These are phyloP conservation scores for Paecilomyces niveus DNA, from an alignment of 2,329 filamentous ascomycete species.

Conservation along the genomic window DNA sequence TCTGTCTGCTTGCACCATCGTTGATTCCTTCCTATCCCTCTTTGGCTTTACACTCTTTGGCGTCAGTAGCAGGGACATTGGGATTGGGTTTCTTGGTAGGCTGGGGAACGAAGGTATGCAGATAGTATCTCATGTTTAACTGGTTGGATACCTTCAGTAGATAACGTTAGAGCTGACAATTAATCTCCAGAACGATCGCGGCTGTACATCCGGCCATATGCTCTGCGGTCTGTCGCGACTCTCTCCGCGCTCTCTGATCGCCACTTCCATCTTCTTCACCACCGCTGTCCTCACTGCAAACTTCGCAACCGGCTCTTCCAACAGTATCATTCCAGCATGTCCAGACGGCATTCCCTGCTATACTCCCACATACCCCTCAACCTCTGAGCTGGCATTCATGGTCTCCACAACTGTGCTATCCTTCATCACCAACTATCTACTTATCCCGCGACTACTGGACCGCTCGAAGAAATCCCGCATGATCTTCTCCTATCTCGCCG, in stretches of 20 bases:
- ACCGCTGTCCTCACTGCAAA: slow-evolving; percentile 39
- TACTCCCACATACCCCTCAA: slow-evolving; percentile 36
- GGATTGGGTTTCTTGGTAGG: slow-evolving; percentile 41
- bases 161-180: background rate
- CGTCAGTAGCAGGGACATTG: slow-evolving; percentile 30
- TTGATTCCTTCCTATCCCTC: slow-evolving; percentile 38
- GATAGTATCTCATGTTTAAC: background rate
- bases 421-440: slow-evolving; percentile 23
- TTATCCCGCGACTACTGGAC: slow-evolving; percentile 23
- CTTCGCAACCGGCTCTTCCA: slow-evolving; percentile 15
- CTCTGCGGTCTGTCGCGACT: slow-evolving; percentile 46
- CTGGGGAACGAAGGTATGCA: slow-evolving; percentile 46
- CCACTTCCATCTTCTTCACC: slow-evolving; percentile 39
- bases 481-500: slow-evolving; percentile 38
- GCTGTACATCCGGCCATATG: slow-evolving; percentile 52
- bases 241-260: slow-evolving; percentile 43
- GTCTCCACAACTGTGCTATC: slow-evolving; percentile 21
- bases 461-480: slow-evolving; percentile 25
- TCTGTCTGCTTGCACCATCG: slow-evolving; percentile 38
- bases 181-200: slow-evolving; percentile 34
- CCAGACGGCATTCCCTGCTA: slow-evolving; percentile 38
- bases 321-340: slow-evolving; percentile 36
- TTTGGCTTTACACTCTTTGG: slow-evolving; percentile 22
- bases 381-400: slow-evolving; percentile 27
- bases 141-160: background rate